Evolutionary conservation across 805 yeast species (phyloP).

Genomic region (Starmerella apis): DNA sequence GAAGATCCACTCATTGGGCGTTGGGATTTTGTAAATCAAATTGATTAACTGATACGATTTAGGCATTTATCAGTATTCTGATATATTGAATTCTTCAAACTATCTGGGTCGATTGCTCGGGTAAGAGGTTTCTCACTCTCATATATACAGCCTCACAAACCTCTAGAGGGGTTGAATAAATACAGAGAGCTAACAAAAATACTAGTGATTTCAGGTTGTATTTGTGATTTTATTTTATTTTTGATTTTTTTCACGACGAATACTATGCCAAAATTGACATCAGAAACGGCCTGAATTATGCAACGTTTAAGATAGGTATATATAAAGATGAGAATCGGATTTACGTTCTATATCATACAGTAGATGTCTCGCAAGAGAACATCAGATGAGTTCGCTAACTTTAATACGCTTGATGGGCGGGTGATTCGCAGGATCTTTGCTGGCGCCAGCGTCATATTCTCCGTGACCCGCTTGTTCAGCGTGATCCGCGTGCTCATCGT

Average conservation of each 20-base stretch:
- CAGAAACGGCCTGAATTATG: neutral
- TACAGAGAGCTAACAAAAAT: too few species aligned
- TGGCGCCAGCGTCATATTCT: neutral
- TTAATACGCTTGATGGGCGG: constrained; percentile 16
- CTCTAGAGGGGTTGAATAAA: too few species aligned
- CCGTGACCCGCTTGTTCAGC: neutral
- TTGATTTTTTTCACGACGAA: neutral
- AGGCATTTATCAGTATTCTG: too few species aligned
- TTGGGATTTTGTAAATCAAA: too few species aligned
- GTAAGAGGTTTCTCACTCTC: too few species aligned
- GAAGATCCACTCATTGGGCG: too few species aligned
- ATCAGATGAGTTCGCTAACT: constrained; percentile 17
- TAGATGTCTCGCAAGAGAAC: neutral
- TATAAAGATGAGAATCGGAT: neutral
- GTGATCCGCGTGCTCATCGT: neutral
- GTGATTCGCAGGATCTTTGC: neutral
- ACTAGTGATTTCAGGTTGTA: too few species aligned
- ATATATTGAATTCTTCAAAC: too few species aligned
- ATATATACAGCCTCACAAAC: too few species aligned
- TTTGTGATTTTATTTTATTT: neutral
- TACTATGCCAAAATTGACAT: neutral
- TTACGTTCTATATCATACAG: constrained; percentile 8
- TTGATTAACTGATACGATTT: too few species aligned
- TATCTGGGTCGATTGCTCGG: too few species aligned
- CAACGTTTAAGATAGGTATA: constrained; percentile 1